Conservation (phyloP, 257 asterid genomes). For the Buddleja alternifolia region DNA sequence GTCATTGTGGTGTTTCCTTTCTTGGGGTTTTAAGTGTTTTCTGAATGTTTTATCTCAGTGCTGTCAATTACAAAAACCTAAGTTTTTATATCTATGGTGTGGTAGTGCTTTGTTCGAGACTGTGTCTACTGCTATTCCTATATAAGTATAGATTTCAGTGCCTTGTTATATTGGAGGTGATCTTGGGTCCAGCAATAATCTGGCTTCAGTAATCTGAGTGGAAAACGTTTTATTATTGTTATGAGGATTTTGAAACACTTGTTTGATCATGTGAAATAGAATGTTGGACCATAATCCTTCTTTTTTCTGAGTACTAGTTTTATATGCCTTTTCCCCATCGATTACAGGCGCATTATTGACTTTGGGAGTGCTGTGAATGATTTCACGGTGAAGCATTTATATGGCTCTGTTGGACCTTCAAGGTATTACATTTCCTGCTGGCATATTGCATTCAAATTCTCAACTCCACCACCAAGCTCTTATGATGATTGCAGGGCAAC, state of each 20-base stretch:
- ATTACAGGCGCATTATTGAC: slow-evolving; percentile 92
- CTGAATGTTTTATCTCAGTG: slow-evolving; percentile 5
- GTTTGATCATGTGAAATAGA: slow-evolving; percentile 12
- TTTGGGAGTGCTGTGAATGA: slow-evolving; percentile 95
- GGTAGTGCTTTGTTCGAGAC: slow-evolving; percentile 10
- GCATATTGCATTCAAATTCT: slow-evolving; percentile 22
- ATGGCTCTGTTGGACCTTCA: slow-evolving; percentile 91
- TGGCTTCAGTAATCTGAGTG: not conserved
- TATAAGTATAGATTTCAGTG: not conserved
- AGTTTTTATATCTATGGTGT: not conserved
- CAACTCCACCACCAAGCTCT: not conserved
- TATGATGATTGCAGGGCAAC: slow-evolving; percentile 14
- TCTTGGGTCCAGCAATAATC: not conserved
- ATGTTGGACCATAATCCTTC: slow-evolving; percentile 10
- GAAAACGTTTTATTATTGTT: slow-evolving; percentile 1
- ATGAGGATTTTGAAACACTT: not conserved
- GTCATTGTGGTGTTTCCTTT: not conserved
- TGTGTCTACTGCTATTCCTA: slow-evolving; percentile 5
- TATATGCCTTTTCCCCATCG: slow-evolving; percentile 21
- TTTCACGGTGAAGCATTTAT: slow-evolving; percentile 84
- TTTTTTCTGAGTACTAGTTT: slow-evolving; percentile 9
- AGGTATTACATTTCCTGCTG: slow-evolving; percentile 58
- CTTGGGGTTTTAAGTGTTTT: slow-evolving; percentile 20
- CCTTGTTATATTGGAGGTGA: not conserved
- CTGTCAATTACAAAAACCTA: not conserved